Conservation (phyloP, 2,329 filamentous ascomycete species). For the Cytospora paraplurivora region DNA sequence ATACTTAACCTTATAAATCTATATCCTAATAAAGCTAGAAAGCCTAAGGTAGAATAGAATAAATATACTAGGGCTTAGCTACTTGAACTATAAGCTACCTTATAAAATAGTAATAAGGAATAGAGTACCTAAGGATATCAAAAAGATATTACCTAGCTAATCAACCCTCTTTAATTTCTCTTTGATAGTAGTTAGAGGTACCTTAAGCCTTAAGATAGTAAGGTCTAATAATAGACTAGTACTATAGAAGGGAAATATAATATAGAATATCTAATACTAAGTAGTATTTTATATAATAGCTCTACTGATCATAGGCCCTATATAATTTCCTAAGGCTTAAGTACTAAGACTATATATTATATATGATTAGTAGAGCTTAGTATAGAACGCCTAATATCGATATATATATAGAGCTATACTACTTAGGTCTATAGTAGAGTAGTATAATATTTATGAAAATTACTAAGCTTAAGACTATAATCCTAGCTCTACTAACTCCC, state of each 20-base stretch:
- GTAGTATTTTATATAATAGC: background rate
- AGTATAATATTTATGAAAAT: constrained; percentile 10
- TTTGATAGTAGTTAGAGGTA: no score
- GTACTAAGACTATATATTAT: background rate
- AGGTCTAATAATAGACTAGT: no score
- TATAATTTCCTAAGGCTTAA: constrained; percentile 7
- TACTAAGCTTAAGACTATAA: background rate
- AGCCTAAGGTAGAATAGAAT: constrained; percentile 6
- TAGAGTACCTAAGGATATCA: constrained; percentile 7
- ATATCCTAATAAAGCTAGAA: background rate
- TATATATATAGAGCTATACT: constrained; percentile 7
- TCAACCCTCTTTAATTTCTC: background rate
- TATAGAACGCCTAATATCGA: no score
- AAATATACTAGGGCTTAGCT: constrained; percentile 2
- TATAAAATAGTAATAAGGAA: constrained; percentile 19
- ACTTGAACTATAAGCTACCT: constrained; percentile 14
- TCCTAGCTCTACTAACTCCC: background rate
- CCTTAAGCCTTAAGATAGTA: no score
- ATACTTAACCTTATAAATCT: background rate
- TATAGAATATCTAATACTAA: background rate
- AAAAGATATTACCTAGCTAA: constrained; percentile 10
- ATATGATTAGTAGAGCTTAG: no score
- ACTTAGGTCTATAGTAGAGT: constrained; percentile 1
- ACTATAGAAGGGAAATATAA: no score
- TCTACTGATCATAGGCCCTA: background rate